phyloP scores from a whole-genome alignment of 176 grass and related monocot species.

The bread wheat (Triticum aestivum) region DNA sequence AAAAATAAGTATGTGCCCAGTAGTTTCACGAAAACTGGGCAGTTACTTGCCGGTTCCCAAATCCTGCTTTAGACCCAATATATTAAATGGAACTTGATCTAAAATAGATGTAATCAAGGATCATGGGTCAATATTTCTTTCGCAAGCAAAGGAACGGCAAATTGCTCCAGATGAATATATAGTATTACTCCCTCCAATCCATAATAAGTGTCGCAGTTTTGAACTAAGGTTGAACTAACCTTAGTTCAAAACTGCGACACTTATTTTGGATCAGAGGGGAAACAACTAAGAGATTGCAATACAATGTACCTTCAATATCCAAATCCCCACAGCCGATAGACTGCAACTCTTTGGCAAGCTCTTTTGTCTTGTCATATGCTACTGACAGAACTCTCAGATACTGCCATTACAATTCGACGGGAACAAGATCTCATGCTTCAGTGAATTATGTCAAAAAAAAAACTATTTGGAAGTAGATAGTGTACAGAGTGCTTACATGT shows the following conservation, averaged over 20 bases:
- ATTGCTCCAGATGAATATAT: background rate
- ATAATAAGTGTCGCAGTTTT: too few relatives aligned
- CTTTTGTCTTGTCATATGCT: conserved; percentile 89
- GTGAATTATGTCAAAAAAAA: conserved; percentile 28
- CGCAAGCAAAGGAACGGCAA: background rate
- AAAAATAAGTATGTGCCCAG: background rate
- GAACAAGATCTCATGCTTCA: conserved; percentile 13
- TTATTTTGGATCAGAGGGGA: background rate
- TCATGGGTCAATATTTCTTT: background rate
- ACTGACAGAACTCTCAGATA: conserved; percentile 93
- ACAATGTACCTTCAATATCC: conserved; percentile 85
- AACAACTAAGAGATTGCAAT: conserved; percentile 2
- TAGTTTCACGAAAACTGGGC: background rate
- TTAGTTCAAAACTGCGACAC: background rate
- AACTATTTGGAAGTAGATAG: conserved; percentile 22
- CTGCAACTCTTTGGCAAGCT: conserved; percentile 93
- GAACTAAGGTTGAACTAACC: too few relatives aligned
- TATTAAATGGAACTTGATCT: background rate
- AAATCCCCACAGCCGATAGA: conserved; percentile 96
- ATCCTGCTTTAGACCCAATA: background rate
- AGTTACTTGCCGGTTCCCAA: conserved; percentile 3
- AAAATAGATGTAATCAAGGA: too few relatives aligned
- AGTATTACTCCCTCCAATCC: too few relatives aligned
- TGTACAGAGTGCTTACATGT: conserved; percentile 50
- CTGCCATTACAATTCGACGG: conserved; percentile 54